phyloP scores from a whole-genome alignment of 1,139 yeast genomes.

The Geotrichum australiense region DNA sequence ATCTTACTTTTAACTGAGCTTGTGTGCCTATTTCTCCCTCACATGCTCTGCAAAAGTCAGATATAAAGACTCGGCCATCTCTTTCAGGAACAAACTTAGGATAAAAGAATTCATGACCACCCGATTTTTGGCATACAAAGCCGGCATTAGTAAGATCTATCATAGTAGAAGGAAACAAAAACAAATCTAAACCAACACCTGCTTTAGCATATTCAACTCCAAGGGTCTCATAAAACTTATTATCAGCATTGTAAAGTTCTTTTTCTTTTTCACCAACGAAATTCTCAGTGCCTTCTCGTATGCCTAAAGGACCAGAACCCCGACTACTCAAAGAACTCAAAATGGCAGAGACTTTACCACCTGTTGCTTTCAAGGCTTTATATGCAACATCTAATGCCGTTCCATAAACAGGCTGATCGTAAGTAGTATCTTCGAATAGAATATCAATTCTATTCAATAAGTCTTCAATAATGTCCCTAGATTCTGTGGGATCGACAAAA shows the following conservation, averaged over 20 bases:
- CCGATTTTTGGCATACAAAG: constrained; percentile 58
- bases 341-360: constrained; percentile 74
- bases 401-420: constrained; percentile 73
- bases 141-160: constrained; percentile 75
- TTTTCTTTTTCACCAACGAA: constrained; percentile 42
- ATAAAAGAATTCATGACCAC: constrained; percentile 65
- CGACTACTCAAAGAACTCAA: constrained; percentile 67
- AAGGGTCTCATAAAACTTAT: constrained; percentile 54
- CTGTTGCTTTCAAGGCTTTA: constrained; percentile 61
- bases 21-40: constrained; percentile 54
- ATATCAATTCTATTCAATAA: constrained; percentile 59
- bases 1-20: constrained; percentile 76
- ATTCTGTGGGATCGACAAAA: constrained; percentile 70
- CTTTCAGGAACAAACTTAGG: constrained; percentile 60
- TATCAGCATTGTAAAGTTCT: constrained; percentile 56
- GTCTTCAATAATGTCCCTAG: constrained; percentile 56
- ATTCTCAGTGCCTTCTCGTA: constrained; percentile 37
- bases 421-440: constrained; percentile 38
- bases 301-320: constrained; percentile 74
- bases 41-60: constrained; percentile 42
- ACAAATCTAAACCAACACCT: constrained; percentile 72
- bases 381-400: constrained; percentile 68
- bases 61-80: constrained; percentile 62
- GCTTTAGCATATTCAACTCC: constrained; percentile 50
- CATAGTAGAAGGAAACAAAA: constrained; percentile 57